Percentiles rank a stretch among this genome's conserved stretches.
These are phyloP conservation scores for Leishmania major DNA, from an alignment of 208 protist genomes.

Conservation along the genomic window DNA sequence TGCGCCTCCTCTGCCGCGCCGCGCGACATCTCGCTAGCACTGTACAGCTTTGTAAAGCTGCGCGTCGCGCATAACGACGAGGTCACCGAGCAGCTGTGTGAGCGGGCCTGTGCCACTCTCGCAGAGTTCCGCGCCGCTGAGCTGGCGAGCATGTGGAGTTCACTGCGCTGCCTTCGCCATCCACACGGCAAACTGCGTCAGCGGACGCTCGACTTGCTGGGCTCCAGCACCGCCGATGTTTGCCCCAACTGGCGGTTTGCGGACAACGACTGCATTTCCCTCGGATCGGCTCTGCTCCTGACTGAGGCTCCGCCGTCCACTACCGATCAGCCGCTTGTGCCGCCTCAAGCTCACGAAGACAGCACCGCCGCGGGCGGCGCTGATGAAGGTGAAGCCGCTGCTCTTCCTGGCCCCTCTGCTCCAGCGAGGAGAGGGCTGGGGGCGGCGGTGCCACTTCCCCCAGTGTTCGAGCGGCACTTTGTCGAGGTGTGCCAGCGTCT, in stretches of 20 bases:
- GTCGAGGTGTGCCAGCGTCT: conserved; percentile 29
- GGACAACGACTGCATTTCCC: conserved; percentile 31
- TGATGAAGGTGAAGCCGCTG: neutral
- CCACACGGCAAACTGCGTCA: conserved; percentile 18
- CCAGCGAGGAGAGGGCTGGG: neutral
- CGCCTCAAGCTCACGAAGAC: neutral
- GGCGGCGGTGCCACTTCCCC: neutral
- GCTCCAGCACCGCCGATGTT: neutral
- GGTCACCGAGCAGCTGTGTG: conserved; percentile 63
- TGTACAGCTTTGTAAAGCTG: conserved; percentile 84
- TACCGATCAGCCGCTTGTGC: conserved; percentile 9
- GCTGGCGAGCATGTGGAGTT: conserved; percentile 75
- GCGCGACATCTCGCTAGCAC: conserved; percentile 66
- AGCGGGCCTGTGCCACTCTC: conserved; percentile 57
- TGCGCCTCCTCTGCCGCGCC: conserved; percentile 47
- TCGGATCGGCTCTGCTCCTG: conserved; percentile 28
- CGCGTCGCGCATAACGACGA: conserved; percentile 53
- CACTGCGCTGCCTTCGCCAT: conserved; percentile 48
- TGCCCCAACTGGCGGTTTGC: conserved; percentile 23
- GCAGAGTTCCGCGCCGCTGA: conserved; percentile 62
- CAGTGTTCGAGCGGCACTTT: conserved; percentile 19
- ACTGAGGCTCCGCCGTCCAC: conserved; percentile 14
- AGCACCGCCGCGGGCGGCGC: neutral
- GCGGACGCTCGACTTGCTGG: conserved; percentile 24
- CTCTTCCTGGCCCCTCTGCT: neutral